Percentiles rank a stretch among this genome's conserved stretches.
Evolutionary conservation across 768 basidiomycete species (phyloP).

Genomic region (Rhodotorula graminis): DNA sequence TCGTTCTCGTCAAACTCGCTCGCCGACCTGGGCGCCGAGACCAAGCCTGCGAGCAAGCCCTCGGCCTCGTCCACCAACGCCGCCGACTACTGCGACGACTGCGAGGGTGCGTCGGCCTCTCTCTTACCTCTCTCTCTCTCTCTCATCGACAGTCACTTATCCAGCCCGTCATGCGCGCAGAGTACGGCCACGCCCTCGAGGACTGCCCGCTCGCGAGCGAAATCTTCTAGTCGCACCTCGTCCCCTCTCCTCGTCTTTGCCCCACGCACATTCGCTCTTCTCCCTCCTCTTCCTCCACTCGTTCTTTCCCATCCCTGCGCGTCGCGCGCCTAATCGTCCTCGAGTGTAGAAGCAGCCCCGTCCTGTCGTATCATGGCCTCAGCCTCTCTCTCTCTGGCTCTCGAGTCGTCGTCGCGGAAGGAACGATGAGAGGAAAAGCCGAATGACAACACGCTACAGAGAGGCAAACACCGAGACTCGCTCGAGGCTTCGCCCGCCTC

Average conservation of each 20-base stretch:
- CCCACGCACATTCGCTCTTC: background rate
- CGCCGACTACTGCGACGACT: constrained; percentile 70
- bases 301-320: background rate
- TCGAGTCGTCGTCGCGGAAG: too few relatives aligned
- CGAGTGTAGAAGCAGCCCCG: background rate
- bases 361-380: background rate
- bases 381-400: background rate
- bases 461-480: background rate
- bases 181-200: constrained; percentile 61
- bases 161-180: too few relatives aligned
- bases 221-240: constrained; percentile 60
- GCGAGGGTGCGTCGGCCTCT: constrained; percentile 57
- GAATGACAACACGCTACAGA: background rate
- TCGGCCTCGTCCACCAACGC: constrained; percentile 16
- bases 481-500: background rate
- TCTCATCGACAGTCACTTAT: too few relatives aligned
- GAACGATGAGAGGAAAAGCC: background rate
- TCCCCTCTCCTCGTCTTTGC: too few relatives aligned
- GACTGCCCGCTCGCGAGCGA: constrained; percentile 82
- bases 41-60: background rate
- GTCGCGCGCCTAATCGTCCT: background rate
- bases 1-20: constrained; percentile 34
- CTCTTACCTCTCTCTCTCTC: background rate
- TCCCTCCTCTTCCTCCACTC: background rate
- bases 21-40: constrained; percentile 23